These are phyloP conservation scores for Globisporangium emineosum DNA, from an alignment of 352 stramenopile genomes.

Conservation along the genomic window DNA sequence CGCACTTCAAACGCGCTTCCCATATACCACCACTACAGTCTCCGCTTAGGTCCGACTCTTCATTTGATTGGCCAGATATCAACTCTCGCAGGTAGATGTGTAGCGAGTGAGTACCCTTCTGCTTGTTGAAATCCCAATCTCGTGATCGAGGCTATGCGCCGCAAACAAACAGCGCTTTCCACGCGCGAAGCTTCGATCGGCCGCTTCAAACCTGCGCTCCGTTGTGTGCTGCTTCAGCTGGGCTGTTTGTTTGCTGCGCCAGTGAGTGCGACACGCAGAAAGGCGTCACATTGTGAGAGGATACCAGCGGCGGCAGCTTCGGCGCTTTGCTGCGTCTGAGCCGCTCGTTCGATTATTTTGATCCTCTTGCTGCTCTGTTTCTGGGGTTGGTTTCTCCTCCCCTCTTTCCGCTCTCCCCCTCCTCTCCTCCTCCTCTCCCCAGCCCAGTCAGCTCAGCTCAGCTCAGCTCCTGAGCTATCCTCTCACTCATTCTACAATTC, in stretches of 20 bases:
- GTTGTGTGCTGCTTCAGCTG: no score
- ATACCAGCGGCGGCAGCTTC: slow-evolving; percentile 2
- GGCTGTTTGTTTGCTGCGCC: not conserved
- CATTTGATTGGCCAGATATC: not conserved
- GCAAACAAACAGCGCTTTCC: not conserved
- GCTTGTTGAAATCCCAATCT: no score
- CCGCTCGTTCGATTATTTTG: slow-evolving; percentile 9
- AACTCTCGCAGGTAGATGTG: not conserved
- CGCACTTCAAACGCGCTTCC: not conserved
- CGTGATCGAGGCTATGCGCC: no score
- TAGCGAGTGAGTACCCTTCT: no score
- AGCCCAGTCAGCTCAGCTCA: not conserved
- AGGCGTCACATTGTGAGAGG: slow-evolving; percentile 9
- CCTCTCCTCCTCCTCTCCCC: not conserved
- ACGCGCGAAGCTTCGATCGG: not conserved
- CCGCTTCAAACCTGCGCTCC: not conserved
- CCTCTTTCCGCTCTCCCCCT: not conserved
- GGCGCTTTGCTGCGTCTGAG: not conserved
- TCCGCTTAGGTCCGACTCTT: not conserved
- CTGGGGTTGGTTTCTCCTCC: not conserved
- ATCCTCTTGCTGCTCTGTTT: not conserved
- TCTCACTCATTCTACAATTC: slow-evolving; percentile 17
- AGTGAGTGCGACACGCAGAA: slow-evolving; percentile 2
- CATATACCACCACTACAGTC: not conserved
- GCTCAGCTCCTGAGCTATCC: not conserved